Evolutionary conservation across 2,329 filamentous ascomycete species (phyloP).

Genomic region (Cordyceps tenuipes): DNA sequence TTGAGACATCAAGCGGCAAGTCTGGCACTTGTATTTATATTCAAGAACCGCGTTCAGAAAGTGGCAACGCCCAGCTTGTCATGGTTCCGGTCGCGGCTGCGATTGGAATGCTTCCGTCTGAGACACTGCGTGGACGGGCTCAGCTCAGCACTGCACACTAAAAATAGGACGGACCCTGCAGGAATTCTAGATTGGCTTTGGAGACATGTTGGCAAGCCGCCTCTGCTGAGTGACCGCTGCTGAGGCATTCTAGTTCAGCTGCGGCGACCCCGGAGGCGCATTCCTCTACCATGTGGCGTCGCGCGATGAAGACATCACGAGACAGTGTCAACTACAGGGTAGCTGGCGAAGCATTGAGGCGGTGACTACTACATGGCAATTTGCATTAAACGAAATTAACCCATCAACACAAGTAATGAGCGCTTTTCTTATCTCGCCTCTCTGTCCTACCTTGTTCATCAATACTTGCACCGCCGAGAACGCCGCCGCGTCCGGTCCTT

Average conservation of each 20-base stretch:
- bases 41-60: neutral
- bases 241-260: neutral
- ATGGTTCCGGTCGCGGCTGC: neutral
- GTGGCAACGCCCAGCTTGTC: neutral
- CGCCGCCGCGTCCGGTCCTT: too few species aligned
- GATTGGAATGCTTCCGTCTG: neutral
- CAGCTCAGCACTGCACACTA: neutral
- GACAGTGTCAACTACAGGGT: neutral
- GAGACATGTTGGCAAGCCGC: neutral
- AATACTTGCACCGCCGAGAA: too few species aligned
- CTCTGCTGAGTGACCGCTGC: neutral
- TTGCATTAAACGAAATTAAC: too few species aligned
- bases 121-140: neutral
- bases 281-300: neutral
- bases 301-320: neutral
- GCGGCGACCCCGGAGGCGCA: neutral
- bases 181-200: neutral
- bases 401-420: too few species aligned
- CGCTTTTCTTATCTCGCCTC: too few species aligned
- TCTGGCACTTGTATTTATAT: neutral
- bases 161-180: neutral
- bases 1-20: neutral
- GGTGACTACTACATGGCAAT: too few species aligned
- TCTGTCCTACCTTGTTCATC: too few species aligned
- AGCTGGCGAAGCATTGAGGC: too few species aligned